These are phyloP conservation scores for Euphorbia lathyris DNA, from an alignment of 345 rosid species.

Conservation along the genomic window DNA sequence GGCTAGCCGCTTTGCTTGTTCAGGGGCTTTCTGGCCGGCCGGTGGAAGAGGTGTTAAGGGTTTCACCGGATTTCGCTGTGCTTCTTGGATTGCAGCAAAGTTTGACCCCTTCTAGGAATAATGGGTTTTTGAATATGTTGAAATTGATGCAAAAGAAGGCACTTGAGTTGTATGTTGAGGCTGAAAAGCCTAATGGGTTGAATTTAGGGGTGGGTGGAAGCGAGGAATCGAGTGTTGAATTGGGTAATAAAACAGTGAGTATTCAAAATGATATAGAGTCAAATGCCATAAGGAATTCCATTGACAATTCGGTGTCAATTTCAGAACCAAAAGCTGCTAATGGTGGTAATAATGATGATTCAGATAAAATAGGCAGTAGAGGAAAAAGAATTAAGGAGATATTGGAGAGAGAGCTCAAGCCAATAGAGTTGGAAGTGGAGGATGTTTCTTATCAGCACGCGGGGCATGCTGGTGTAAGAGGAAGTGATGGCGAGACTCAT, in stretches of 20 bases:
- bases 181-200: conserved; percentile 36
- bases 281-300: conserved; percentile 16
- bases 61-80: conserved; percentile 72
- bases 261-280: conserved; percentile 6
- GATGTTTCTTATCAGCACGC: conserved; percentile 94
- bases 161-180: conserved; percentile 40
- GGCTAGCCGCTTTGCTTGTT: conserved; percentile 88
- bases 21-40: conserved; percentile 75
- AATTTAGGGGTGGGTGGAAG: conserved; percentile 5
- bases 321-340: conserved; percentile 9
- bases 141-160: conserved; percentile 92
- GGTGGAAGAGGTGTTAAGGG: conserved; percentile 63
- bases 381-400: conserved; percentile 69
- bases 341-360: conserved; percentile 16
- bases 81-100: conserved; percentile 87
- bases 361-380: conserved; percentile 49
- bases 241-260: background rate
- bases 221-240: background rate
- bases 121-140: conserved; percentile 91
- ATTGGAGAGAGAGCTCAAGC: conserved; percentile 65
- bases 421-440: conserved; percentile 62
- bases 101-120: conserved; percentile 77
- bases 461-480: conserved; percentile 85
- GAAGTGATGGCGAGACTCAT: conserved; percentile 81
- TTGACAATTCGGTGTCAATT: conserved; percentile 12